Percentiles rank a stretch among this genome's conserved stretches.
Conservation (phyloP, 176 grass and related monocot species). For the Musa troglodytarum region DNA sequence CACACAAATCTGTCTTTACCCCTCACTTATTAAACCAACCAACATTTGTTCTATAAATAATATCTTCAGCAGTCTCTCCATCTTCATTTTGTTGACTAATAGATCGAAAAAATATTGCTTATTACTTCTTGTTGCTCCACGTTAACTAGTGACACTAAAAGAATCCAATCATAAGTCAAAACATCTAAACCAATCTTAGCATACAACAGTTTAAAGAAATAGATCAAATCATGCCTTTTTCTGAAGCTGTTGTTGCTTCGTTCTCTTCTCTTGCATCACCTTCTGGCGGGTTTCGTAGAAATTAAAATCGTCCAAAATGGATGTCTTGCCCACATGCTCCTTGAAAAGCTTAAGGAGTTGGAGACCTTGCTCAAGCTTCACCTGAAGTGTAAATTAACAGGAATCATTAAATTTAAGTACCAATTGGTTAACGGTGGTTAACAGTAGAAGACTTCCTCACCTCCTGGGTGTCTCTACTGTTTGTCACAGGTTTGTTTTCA, state of each 20-base stretch:
- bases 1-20: too few species aligned
- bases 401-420: not conserved
- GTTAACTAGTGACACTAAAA: too few species aligned
- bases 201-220: too few species aligned
- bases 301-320: constrained; percentile 67
- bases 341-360: constrained; percentile 82
- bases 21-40: too few species aligned
- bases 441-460: not conserved
- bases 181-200: not conserved
- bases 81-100: too few species aligned
- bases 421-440: not conserved
- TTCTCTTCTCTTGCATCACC: constrained; percentile 78
- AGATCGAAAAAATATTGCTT: too few species aligned
- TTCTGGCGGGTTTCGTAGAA: constrained; percentile 92
- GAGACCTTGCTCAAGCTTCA: constrained; percentile 80
- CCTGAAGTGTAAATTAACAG: constrained; percentile 19
- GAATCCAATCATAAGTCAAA: not conserved
- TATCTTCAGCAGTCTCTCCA: too few species aligned
- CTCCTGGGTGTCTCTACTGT: constrained; percentile 29
- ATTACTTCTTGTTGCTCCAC: too few species aligned
- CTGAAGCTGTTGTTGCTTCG: constrained; percentile 50
- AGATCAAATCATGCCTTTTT: not conserved
- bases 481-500: constrained; percentile 29
- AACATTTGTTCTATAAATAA: too few species aligned
- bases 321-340: constrained; percentile 57